Conservation (phyloP, 495 filamentous ascomycete genomes). For the Podospora pseudoanserina region DNA sequence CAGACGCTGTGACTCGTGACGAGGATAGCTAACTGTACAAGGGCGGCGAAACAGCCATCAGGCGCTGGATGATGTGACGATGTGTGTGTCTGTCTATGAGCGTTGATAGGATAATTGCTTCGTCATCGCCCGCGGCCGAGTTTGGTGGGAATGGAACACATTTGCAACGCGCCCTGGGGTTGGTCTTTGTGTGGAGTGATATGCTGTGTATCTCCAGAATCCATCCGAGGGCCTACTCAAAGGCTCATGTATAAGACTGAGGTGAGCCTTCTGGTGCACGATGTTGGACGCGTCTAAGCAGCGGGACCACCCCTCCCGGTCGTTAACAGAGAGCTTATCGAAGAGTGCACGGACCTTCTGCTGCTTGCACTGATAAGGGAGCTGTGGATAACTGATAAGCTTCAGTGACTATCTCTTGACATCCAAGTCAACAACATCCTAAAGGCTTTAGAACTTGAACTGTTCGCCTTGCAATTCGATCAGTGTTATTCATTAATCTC, state of each 20-base stretch:
- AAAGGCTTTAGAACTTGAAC: not conserved
- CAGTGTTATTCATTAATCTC: not conserved
- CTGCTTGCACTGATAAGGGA: no score
- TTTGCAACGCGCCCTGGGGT: not conserved
- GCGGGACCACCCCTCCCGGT: not conserved
- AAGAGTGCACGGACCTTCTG: not conserved
- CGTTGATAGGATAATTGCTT: not conserved
- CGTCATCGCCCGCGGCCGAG: not conserved
- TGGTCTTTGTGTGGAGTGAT: not conserved
- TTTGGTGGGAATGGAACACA: not conserved
- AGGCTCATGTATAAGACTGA: not conserved
- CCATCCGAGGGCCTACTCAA: not conserved
- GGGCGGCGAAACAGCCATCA: not conserved
- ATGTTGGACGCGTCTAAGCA: not conserved
- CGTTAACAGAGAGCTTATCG: not conserved
- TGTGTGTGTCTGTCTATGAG: not conserved
- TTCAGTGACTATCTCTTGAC: no score
- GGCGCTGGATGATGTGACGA: constrained; percentile 7
- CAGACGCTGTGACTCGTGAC: not conserved
- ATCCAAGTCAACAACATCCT: not conserved
- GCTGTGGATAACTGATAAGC: no score
- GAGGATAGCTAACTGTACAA: not conserved
- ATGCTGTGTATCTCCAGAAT: not conserved
- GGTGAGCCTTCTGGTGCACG: not conserved
- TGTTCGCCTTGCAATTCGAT: not conserved